These are phyloP conservation scores for Melastoma candidum DNA, from an alignment of 441 rosid genomes.

Conservation along the genomic window DNA sequence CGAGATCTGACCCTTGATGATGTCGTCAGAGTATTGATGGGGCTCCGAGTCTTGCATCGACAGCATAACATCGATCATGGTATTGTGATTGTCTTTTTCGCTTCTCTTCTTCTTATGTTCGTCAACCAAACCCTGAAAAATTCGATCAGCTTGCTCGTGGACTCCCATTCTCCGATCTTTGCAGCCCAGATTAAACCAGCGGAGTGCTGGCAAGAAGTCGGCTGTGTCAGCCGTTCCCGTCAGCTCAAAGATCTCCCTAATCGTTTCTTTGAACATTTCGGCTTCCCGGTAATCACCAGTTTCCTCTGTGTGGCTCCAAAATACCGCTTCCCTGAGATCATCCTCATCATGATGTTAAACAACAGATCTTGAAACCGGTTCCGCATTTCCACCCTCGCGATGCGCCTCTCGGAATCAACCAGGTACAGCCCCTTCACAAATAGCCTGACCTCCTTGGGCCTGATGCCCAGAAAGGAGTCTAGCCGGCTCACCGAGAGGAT, in stretches of 20 bases:
- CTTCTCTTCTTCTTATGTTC: no score
- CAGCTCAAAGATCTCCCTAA: constrained; percentile 11
- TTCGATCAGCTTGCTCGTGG: no score
- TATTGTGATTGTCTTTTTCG: no score
- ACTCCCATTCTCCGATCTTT: no score
- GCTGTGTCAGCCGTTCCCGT: constrained; percentile 13
- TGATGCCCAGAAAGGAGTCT: constrained; percentile 8
- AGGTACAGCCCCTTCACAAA: constrained; percentile 8
- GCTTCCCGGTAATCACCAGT: constrained; percentile 8
- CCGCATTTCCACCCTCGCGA: constrained; percentile 9
- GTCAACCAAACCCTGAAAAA: no score
- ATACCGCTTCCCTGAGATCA: constrained; percentile 20
- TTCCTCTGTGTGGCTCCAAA: constrained; percentile 1
- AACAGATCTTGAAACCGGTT: constrained; percentile 13
- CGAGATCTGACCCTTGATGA: no score
- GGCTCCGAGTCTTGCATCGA: no score
- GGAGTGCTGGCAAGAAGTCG: constrained; percentile 18
- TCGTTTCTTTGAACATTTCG: constrained; percentile 8
- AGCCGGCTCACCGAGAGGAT: constrained; percentile 23
- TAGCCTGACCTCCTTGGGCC: constrained; percentile 16
- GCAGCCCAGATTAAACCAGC: background rate
- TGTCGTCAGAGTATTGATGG: no score
- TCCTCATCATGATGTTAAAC: constrained; percentile 21
- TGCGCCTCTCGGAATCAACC: background rate
- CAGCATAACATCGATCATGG: no score